phyloP scores from a whole-genome alignment of 306 rosid genomes.

The Quercus suber region DNA sequence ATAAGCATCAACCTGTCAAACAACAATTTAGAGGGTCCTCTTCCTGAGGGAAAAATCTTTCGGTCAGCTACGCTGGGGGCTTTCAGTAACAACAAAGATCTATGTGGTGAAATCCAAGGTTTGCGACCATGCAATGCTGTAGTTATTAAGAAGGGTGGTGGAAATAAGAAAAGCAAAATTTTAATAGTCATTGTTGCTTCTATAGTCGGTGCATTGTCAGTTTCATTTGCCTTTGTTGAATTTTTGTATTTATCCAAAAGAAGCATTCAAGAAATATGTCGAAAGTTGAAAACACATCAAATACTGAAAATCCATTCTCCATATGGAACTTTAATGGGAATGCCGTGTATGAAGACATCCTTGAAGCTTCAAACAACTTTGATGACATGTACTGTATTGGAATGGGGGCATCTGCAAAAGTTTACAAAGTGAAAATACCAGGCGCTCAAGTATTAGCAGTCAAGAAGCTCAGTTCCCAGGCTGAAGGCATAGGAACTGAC shows the following conservation, averaged over 20 bases:
- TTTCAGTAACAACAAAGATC: constrained; percentile 19
- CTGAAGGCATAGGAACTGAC: too few species aligned
- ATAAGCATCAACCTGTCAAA: constrained; percentile 21
- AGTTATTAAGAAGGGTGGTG: background rate
- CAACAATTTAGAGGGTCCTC: constrained; percentile 32
- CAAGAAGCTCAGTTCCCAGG: too few species aligned
- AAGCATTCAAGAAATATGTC: background rate
- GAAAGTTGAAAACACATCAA: too few species aligned
- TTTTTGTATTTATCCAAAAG: background rate
- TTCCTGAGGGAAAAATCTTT: constrained; percentile 24
- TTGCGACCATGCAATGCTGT: background rate
- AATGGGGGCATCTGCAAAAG: too few species aligned
- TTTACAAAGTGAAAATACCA: too few species aligned
- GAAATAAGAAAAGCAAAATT: background rate
- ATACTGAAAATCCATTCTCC: too few species aligned
- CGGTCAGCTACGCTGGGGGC: background rate
- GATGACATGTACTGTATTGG: too few species aligned
- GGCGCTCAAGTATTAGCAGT: too few species aligned
- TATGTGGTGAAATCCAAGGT: constrained; percentile 13
- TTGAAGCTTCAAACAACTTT: too few species aligned
- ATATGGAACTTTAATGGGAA: too few species aligned
- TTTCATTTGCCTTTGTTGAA: background rate
- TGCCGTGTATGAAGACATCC: too few species aligned
- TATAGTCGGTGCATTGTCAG: background rate
- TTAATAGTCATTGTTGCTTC: constrained; percentile 5